phyloP scores from a whole-genome alignment of 2,329 filamentous ascomycete genomes.

The Cladophialophora immunda region DNA sequence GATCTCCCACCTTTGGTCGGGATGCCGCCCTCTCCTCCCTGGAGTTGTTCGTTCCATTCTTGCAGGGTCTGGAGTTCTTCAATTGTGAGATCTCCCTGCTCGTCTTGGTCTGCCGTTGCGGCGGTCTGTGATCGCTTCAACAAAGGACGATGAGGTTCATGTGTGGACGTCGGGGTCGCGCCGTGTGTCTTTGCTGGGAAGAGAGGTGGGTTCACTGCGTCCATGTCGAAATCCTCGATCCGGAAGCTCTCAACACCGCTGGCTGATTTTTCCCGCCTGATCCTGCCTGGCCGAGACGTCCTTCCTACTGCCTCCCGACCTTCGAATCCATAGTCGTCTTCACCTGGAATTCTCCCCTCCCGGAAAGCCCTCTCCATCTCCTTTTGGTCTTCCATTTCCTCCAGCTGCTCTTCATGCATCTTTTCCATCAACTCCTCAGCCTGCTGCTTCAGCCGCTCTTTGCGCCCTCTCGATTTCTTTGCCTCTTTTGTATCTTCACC shows the following conservation, averaged over 20 bases:
- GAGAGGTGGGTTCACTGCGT: constrained; percentile 25
- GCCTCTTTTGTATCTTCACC: constrained; percentile 33
- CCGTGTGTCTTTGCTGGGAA: constrained; percentile 1
- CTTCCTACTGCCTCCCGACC: constrained; percentile 44
- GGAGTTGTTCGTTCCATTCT: constrained; percentile 11
- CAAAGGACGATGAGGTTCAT: neutral
- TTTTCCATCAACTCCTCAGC: constrained; percentile 30
- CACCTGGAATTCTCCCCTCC: constrained; percentile 14
- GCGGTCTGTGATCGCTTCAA: neutral
- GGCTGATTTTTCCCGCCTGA: constrained; percentile 54
- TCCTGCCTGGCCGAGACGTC: constrained; percentile 61
- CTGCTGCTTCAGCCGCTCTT: constrained; percentile 28
- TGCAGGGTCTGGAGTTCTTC: constrained; percentile 32
- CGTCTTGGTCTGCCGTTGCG: neutral
- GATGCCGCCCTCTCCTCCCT: neutral
- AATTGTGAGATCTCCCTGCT: constrained; percentile 37
- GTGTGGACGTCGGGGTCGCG: neutral
- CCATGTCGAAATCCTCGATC: constrained; percentile 29
- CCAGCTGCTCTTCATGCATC: constrained; percentile 31
- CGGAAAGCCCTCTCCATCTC: constrained; percentile 25
- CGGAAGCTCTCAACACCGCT: constrained; percentile 28
- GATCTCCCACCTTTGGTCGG: constrained; percentile 4
- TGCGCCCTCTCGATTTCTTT: constrained; percentile 22
- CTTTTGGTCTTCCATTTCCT: constrained; percentile 23
- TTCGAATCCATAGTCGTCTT: constrained; percentile 52